These are phyloP conservation scores for Colletotrichum sp. DNA, from an alignment of 2,329 filamentous ascomycete species.

Conservation along the genomic window DNA sequence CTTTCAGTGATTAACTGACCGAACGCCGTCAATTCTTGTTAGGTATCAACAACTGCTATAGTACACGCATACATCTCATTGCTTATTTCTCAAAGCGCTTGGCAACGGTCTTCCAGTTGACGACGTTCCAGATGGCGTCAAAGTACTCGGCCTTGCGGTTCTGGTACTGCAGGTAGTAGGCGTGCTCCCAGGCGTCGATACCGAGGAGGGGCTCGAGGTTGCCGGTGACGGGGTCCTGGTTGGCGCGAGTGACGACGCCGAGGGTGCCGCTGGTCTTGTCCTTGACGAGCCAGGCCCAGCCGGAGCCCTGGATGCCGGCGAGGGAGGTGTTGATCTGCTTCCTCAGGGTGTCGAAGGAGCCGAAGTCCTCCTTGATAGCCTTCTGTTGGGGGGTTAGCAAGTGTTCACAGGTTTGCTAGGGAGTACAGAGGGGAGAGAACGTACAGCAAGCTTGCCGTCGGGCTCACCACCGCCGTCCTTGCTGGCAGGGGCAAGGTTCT, in stretches of 20 bases:
- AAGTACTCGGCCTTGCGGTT: conserved; percentile 98
- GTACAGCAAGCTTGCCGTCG: conserved; percentile 63
- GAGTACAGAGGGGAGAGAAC: conserved; percentile 43
- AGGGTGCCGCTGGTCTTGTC: conserved; percentile 67
- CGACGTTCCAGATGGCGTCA: conserved; percentile 88
- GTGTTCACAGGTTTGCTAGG: no score
- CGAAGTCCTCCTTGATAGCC: conserved; percentile 71
- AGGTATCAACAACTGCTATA: conserved; percentile 17
- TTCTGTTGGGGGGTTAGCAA: conserved; percentile 35
- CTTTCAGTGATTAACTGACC: not conserved
- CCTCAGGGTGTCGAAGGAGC: conserved; percentile 66
- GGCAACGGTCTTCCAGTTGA: conserved; percentile 94
- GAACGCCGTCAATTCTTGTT: not conserved
- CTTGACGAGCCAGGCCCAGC: conserved; percentile 90
- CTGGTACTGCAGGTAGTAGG: conserved; percentile 95
- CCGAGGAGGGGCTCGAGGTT: conserved; percentile 83
- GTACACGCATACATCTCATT: not conserved
- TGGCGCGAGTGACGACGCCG: conserved; percentile 73
- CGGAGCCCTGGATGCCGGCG: conserved; percentile 81
- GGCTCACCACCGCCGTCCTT: conserved; percentile 67
- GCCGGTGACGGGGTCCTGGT: conserved; percentile 89
- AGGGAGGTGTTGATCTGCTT: conserved; percentile 73
- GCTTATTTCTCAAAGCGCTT: conserved; percentile 68
- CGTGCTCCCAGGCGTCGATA: conserved; percentile 96
- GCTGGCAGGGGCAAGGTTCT: conserved; percentile 74